Evolutionary conservation across 208 protist species (phyloP).

Genomic region (Leishmania major): DNA sequence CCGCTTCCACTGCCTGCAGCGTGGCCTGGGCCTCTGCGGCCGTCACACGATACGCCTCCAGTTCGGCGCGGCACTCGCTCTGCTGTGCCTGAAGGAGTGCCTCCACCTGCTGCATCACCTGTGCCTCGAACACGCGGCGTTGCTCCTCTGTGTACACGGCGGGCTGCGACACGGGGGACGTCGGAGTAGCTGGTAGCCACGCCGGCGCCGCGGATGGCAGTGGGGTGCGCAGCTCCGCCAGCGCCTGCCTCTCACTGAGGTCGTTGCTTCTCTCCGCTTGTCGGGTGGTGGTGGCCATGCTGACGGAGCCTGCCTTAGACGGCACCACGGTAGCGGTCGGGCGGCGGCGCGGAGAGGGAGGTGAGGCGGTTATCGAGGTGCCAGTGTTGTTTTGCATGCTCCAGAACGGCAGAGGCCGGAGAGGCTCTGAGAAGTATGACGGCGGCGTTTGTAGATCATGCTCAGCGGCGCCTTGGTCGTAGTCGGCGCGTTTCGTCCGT

Average conservation of each 20-base stretch:
- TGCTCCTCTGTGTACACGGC: slow-evolving; percentile 16
- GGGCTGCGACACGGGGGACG: not conserved
- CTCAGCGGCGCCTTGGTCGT: not conserved
- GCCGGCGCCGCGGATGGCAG: not conserved
- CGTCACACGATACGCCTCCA: slow-evolving; percentile 24
- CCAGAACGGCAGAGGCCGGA: not conserved
- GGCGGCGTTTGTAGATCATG: not conserved
- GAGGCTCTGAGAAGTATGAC: not conserved
- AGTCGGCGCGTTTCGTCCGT: not conserved
- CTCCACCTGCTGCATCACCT: slow-evolving; percentile 30
- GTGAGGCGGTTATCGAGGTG: not conserved
- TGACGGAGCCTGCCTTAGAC: not conserved
- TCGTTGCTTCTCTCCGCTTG: not conserved
- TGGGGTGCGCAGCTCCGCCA: not conserved
- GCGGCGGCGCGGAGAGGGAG: not conserved
- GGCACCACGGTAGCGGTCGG: not conserved
- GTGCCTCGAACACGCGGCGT: slow-evolving; percentile 25
- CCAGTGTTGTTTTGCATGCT: no score
- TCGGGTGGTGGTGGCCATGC: not conserved
- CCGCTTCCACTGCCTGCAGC: slow-evolving; percentile 15
- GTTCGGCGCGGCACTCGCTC: slow-evolving; percentile 21
- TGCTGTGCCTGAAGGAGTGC: slow-evolving; percentile 27
- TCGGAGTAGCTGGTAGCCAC: not conserved
- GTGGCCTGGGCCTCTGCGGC: slow-evolving; percentile 29
- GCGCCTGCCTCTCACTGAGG: not conserved